These are phyloP conservation scores for Fraxinus nigra DNA, from an alignment of 305 asterid species.

Conservation along the genomic window DNA sequence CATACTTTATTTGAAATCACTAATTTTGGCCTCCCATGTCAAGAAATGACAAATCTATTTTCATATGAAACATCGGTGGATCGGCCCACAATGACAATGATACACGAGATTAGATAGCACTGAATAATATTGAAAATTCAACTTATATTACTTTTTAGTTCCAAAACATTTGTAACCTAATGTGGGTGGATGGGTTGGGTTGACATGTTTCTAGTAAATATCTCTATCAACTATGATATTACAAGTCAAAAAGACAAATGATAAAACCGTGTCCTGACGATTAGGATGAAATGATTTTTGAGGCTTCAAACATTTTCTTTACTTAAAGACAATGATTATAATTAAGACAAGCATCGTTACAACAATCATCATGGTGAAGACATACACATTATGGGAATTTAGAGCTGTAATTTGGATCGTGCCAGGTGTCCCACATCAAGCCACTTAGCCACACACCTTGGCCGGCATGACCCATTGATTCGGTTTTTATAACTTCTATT, in stretches of 20 bases:
- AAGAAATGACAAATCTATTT: constrained; percentile 14
- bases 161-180: not conserved
- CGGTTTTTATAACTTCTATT: not conserved
- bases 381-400: not conserved
- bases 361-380: not conserved
- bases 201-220: not conserved
- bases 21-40: not conserved
- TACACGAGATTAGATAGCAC: not conserved
- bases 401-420: not conserved
- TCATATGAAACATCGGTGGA: not conserved
- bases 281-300: not conserved
- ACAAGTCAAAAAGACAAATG: not conserved
- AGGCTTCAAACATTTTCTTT: not conserved
- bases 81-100: not conserved
- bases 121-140: not conserved
- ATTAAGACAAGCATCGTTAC: not conserved
- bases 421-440: not conserved
- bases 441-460: not conserved
- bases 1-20: constrained; percentile 5
- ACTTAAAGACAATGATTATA: not conserved
- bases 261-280: not conserved
- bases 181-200: not conserved
- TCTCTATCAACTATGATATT: not conserved
- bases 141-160: not conserved
- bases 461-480: not conserved